A percentile compares a stretch with the other conserved stretches of the same genome.
These are phyloP conservation scores for Clonostachys byssicola DNA, from an alignment of 2,329 filamentous ascomycete genomes.

Conservation along the genomic window DNA sequence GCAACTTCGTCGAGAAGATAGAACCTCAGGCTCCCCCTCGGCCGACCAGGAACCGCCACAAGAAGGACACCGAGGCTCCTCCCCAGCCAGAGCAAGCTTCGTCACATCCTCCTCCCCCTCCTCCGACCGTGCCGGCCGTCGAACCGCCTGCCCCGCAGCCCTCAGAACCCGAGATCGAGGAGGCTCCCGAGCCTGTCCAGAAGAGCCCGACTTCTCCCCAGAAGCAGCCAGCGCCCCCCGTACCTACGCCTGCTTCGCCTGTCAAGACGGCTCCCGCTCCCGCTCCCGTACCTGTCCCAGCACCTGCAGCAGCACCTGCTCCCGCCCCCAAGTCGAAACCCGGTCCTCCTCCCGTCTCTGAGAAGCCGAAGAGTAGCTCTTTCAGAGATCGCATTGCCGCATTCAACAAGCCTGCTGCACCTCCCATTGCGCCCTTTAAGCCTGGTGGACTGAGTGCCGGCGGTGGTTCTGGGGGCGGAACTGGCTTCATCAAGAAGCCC, in stretches of 20 bases:
- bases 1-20: constrained; percentile 96
- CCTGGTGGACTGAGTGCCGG: constrained; percentile 59
- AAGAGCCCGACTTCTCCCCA: constrained; percentile 8
- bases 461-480: constrained; percentile 37
- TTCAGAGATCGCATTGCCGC: constrained; percentile 96
- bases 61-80: constrained; percentile 43
- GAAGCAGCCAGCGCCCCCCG: constrained; percentile 20
- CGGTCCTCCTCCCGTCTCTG: constrained; percentile 60
- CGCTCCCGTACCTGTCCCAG: constrained; percentile 25
- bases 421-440: constrained; percentile 88
- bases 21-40: constrained; percentile 88
- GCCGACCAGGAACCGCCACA: constrained; percentile 69
- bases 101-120: constrained; percentile 24
- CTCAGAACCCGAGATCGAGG: constrained; percentile 8
- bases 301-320: constrained; percentile 16
- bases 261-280: constrained; percentile 15
- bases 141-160: constrained; percentile 22
- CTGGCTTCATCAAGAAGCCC: constrained; percentile 88
- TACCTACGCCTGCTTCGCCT: constrained; percentile 21
- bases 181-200: constrained; percentile 8
- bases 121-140: constrained; percentile 20
- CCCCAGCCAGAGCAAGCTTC: constrained; percentile 25
- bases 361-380: constrained; percentile 72
- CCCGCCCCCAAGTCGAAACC: constrained; percentile 28
- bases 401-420: constrained; percentile 86